Percentiles rank a stretch among this genome's conserved stretches.
phyloP scores from a whole-genome alignment of 192 early-diverging fungal species.

The Coemansia sp. region DNA sequence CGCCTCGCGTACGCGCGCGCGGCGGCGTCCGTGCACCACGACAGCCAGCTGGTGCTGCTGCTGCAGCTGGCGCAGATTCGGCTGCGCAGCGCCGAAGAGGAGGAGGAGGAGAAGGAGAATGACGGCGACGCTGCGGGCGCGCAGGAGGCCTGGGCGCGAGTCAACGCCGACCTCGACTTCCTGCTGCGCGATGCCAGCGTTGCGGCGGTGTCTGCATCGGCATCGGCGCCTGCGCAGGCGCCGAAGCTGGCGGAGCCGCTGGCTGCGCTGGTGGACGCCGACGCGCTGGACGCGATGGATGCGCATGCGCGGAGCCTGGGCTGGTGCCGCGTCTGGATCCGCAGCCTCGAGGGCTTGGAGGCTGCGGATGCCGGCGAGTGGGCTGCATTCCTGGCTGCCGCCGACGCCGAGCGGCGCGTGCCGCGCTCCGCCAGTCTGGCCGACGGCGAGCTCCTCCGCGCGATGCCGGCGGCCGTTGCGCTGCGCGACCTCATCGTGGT shows the following conservation, averaged over 20 bases:
- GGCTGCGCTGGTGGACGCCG: constrained; percentile 25
- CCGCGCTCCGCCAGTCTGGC: constrained; percentile 23
- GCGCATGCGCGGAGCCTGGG: constrained; percentile 27
- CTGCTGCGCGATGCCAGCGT: constrained; percentile 32
- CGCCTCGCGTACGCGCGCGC: constrained; percentile 76
- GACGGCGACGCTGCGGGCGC: neutral
- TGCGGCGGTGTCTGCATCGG: neutral
- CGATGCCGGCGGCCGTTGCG: constrained; percentile 48
- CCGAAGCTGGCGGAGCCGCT: constrained; percentile 20
- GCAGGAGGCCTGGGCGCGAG: constrained; percentile 43
- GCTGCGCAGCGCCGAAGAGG: constrained; percentile 58
- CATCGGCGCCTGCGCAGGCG: neutral
- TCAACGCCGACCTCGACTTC: constrained; percentile 47
- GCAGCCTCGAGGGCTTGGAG: neutral
- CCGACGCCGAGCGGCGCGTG: constrained; percentile 36
- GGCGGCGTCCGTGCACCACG: constrained; percentile 83
- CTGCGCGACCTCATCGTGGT: constrained; percentile 81
- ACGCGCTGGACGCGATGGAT: constrained; percentile 16
- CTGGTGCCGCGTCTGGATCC: constrained; percentile 48
- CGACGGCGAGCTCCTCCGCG: constrained; percentile 11
- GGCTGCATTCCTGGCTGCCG: constrained; percentile 18
- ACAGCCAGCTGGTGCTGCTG: constrained; percentile 88
- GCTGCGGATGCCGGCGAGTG: constrained; percentile 9
- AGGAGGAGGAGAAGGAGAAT: neutral
- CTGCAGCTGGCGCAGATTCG: constrained; percentile 88